Base-by-base conservation (phyloP, 805 yeast species). In the Barnettozyma pratensis region DNA sequence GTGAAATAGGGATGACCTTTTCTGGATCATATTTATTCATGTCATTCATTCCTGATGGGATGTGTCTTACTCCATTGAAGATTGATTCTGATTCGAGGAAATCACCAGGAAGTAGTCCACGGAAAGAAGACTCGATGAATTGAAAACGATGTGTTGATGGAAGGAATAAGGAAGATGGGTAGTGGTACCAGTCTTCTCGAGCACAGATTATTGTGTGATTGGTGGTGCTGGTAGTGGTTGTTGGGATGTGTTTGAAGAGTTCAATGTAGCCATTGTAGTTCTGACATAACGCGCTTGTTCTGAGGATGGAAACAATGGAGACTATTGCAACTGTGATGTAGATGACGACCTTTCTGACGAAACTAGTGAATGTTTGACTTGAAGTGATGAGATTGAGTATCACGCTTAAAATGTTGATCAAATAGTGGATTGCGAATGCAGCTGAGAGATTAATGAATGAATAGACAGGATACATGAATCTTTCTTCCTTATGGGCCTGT, bases 101-200 rank as follows among this genome's bases (percentile, higher is more conserved):
- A 58, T 88, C 94, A 3, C 95, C 96, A 0, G 98, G 98, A 35
- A 92, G 69, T 52, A 91, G 69, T 0, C 97, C 97, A 62, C 83
- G 79, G 66, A 91, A 92, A 1, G 92, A 94, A 48, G 89, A 82
- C 48, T 74, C 70, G 8, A 87, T 79, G 64, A 88, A 92, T 57
- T 72, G 71, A 27, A 89, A 68, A 54, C 96, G 69, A 57, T 74
- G 74, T 49, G 79, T 70, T 5, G 77, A 75, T 4, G 87, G 83
- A 27, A 92, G 68, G 61, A 91, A 88, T 62, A 90, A 87, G 0
- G 97, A 90, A 1, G 87, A 81, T 8, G 98, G 97, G 66, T 72
- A 91, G 61, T 92, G 86, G 60, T 88, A 89, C 97, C 97, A 91
- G 68, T 92, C 97, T 50, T 96, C 76, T 3, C 97, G 97, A n/a